phyloP scores from a whole-genome alignment of 2,329 filamentous ascomycete genomes.

The Neocatenulostroma microsporum region DNA sequence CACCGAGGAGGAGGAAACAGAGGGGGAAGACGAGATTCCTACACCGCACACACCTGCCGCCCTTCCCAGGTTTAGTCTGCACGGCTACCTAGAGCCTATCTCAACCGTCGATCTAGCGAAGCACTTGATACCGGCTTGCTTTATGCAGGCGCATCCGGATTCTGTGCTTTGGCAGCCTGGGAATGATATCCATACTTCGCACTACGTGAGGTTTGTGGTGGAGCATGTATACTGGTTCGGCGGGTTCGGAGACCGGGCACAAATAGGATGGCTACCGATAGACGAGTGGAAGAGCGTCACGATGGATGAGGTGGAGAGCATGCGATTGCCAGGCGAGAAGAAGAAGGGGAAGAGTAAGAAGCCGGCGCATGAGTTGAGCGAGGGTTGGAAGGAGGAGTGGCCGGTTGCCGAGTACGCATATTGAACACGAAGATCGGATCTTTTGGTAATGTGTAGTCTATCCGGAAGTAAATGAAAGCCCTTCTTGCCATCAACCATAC shows the following conservation, averaged over 20 bases:
- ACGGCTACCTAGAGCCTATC: slow-evolving; percentile 74
- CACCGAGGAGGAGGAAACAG: not conserved
- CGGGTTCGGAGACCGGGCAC: slow-evolving; percentile 89
- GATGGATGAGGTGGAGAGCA: slow-evolving; percentile 57
- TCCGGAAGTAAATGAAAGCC: too few species aligned
- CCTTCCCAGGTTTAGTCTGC: slow-evolving; percentile 72
- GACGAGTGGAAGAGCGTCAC: slow-evolving; percentile 73
- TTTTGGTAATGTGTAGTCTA: too few species aligned
- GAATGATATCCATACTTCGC: slow-evolving; percentile 66
- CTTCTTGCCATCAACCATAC: too few species aligned
- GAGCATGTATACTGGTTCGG: slow-evolving; percentile 88
- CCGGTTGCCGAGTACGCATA: too few species aligned
- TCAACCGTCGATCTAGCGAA: slow-evolving; percentile 47
- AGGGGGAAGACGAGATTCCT: slow-evolving; percentile 21
- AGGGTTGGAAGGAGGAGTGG: too few species aligned
- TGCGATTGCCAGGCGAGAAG: slow-evolving; percentile 62
- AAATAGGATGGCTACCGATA: slow-evolving; percentile 85
- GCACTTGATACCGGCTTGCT: slow-evolving; percentile 51
- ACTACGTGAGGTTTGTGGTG: slow-evolving; percentile 79
- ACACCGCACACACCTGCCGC: slow-evolving; percentile 65
- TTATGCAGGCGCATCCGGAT: slow-evolving; percentile 68
- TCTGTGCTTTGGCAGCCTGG: slow-evolving; percentile 82
- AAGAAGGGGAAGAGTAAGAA: slow-evolving; percentile 30
- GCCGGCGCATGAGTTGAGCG: slow-evolving; percentile 11
- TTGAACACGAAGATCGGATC: too few species aligned